Percentiles rank a stretch among this genome's conserved stretches.
Evolutionary conservation across 805 yeast genomes (phyloP).

Genomic region (Saccharomycopsis sp.): DNA sequence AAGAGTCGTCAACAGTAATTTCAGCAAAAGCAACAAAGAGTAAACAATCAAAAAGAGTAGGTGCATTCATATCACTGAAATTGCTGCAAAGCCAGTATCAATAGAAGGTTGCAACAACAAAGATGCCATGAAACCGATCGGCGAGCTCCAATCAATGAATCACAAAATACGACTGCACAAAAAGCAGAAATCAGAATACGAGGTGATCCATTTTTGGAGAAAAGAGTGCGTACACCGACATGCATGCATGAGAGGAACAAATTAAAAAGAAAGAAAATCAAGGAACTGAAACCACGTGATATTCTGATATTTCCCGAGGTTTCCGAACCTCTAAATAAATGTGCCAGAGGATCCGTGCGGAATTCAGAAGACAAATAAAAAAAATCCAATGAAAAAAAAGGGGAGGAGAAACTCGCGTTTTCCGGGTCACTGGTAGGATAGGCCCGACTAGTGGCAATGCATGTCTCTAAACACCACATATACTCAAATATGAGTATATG

Average conservation of each 20-base stretch:
- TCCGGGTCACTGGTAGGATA: not conserved
- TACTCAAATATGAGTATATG: too few relatives aligned
- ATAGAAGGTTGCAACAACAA: not conserved
- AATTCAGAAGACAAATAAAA: not conserved
- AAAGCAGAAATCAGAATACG: too few relatives aligned
- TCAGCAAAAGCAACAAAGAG: not conserved
- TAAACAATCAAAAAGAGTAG: not conserved
- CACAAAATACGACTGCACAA: too few relatives aligned
- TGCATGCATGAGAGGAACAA: too few relatives aligned
- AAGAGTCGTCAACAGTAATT: too few relatives aligned
- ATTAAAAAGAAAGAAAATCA: too few relatives aligned
- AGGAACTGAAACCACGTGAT: too few relatives aligned
- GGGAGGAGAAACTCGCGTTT: not conserved
- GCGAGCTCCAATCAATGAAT: too few relatives aligned
- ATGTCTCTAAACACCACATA: not conserved
- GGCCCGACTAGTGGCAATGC: not conserved
- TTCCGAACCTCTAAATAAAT: not conserved
- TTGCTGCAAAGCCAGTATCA: not conserved
- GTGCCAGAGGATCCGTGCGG: not conserved
- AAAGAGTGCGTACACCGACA: too few relatives aligned
- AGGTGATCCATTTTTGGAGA: not conserved
- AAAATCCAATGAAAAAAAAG: too few relatives aligned
- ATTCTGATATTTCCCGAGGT: not conserved
- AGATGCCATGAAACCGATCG: too few relatives aligned
- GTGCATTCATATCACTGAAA: too few relatives aligned